Conservation (phyloP, 2,329 filamentous ascomycete species). For the Fusarium solani-melongenae region DNA sequence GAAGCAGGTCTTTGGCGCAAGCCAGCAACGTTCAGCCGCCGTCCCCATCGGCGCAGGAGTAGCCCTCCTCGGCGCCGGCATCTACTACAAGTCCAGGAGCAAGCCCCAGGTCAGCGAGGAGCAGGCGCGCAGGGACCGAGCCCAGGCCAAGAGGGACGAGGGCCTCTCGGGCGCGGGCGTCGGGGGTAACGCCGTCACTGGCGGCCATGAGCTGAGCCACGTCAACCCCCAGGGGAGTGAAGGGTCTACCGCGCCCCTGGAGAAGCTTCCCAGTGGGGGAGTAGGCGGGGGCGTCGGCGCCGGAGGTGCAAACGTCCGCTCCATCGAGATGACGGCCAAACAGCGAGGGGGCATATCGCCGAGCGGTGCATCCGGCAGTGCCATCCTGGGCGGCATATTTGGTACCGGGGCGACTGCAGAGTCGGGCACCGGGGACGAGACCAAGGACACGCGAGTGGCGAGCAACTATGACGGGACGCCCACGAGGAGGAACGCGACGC, state of each 20-base stretch:
- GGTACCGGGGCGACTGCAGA: slow-evolving; percentile 35
- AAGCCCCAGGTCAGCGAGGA: slow-evolving; percentile 18
- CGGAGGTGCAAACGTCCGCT: slow-evolving; percentile 44
- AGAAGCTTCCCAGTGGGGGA: slow-evolving; percentile 49
- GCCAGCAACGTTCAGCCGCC: slow-evolving; percentile 28
- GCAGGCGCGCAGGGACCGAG: slow-evolving; percentile 31
- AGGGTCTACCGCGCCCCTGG: slow-evolving; percentile 37
- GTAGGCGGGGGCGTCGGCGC: slow-evolving; percentile 47
- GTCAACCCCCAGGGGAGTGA: slow-evolving; percentile 32
- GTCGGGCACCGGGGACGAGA: slow-evolving; percentile 13
- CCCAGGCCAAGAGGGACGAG: slow-evolving; percentile 46
- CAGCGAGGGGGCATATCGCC: slow-evolving; percentile 11
- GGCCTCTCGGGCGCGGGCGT: slow-evolving; percentile 48
- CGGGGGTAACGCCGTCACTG: slow-evolving; percentile 45
- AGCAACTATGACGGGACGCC: slow-evolving; percentile 30
- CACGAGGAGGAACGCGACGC: slow-evolving; percentile 17
- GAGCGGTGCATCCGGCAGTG: slow-evolving; percentile 10
- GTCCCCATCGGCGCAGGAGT: slow-evolving; percentile 34
- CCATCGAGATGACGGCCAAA: slow-evolving; percentile 41
- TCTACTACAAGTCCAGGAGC: slow-evolving; percentile 37
- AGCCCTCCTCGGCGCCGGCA: slow-evolving; percentile 35
- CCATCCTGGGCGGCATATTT: slow-evolving; percentile 37
- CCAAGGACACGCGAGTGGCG: slow-evolving; percentile 30
- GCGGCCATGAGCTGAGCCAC: slow-evolving; percentile 45
- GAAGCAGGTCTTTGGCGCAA: slow-evolving; percentile 32